Conservation (phyloP, 208 protist species). For the Wallacemonas sp. region DNA sequence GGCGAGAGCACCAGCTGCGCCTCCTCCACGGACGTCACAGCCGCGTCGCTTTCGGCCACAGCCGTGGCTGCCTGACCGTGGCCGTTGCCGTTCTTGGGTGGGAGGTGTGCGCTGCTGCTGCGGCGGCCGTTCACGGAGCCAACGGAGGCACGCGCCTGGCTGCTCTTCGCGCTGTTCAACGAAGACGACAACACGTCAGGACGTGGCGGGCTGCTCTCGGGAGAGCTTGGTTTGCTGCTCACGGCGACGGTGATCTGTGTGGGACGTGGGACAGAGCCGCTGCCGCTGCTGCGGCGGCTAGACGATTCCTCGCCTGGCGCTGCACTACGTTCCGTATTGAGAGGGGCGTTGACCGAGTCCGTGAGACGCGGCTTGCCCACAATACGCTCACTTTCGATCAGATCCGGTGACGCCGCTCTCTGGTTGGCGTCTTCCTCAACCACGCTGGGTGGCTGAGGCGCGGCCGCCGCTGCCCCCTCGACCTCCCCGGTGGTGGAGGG, state of each 20-base stretch:
- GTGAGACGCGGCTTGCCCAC: not conserved
- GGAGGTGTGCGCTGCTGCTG: slow-evolving; percentile 2
- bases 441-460: not conserved
- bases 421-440: not conserved
- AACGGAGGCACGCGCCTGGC: not conserved
- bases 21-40: not conserved
- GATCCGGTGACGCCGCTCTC: too few relatives aligned
- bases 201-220: not conserved
- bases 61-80: not conserved
- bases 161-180: not conserved
- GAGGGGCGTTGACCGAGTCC: not conserved
- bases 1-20: too few relatives aligned
- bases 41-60: not conserved
- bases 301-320: not conserved
- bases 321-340: not conserved
- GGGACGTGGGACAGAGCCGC: not conserved
- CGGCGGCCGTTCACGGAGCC: not conserved
- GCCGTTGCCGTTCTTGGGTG: not conserved
- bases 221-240: not conserved
- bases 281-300: slow-evolving; percentile 6
- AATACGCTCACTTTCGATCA: too few relatives aligned
- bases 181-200: not conserved
- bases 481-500: not conserved
- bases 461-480: not conserved
- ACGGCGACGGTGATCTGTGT: not conserved